Percentiles rank a stretch among this genome's conserved stretches.
phyloP scores from a whole-genome alignment of 805 yeast genomes.

The Candida andamanensis region DNA sequence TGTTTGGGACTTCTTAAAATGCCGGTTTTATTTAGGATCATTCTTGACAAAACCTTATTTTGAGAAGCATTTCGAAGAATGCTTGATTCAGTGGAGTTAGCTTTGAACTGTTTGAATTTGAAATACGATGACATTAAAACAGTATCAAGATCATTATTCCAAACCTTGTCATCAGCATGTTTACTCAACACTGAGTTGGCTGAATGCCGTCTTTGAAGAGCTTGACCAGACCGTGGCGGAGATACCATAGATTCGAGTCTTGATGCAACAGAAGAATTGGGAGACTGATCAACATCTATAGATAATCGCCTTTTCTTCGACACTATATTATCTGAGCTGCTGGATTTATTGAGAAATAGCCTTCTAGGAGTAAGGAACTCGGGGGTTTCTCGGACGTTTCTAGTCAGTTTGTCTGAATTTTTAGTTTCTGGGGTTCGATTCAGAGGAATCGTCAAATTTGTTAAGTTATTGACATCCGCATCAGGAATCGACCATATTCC shows the following conservation, averaged over 20 bases:
- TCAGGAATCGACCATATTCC: slow-evolving; percentile 3
- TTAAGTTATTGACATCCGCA: slow-evolving; percentile 5
- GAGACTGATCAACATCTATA: slow-evolving; percentile 19
- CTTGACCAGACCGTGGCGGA: slow-evolving; percentile 11
- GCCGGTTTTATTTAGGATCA: slow-evolving; percentile 34
- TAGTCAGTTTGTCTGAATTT: slow-evolving; percentile 1
- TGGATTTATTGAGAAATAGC: slow-evolving; percentile 9
- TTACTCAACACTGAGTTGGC: slow-evolving; percentile 3
- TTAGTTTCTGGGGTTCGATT: slow-evolving; percentile 3
- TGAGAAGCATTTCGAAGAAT: slow-evolving; percentile 31
- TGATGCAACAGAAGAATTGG: slow-evolving; percentile 32
- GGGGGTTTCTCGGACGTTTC: no score
- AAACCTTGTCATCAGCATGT: slow-evolving; percentile 20
- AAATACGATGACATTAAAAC: slow-evolving; percentile 28
- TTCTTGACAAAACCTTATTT: slow-evolving; percentile 36
- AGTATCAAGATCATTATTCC: slow-evolving; percentile 34
- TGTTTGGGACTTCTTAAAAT: slow-evolving; percentile 34
- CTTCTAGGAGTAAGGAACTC: slow-evolving; percentile 32
- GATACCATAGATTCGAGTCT: slow-evolving; percentile 24
- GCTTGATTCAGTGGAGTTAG: slow-evolving; percentile 16
- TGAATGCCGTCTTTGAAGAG: slow-evolving; percentile 2
- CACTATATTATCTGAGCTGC: neutral
- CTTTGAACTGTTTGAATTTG: slow-evolving; percentile 29
- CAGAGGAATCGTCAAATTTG: slow-evolving; percentile 3
- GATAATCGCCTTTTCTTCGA: slow-evolving; percentile 14